Percentiles rank a stretch among this genome's conserved stretches.
These are phyloP conservation scores for Malassezia sp. DNA, from an alignment of 1,284 basidiomycete species.

Conservation along the genomic window DNA sequence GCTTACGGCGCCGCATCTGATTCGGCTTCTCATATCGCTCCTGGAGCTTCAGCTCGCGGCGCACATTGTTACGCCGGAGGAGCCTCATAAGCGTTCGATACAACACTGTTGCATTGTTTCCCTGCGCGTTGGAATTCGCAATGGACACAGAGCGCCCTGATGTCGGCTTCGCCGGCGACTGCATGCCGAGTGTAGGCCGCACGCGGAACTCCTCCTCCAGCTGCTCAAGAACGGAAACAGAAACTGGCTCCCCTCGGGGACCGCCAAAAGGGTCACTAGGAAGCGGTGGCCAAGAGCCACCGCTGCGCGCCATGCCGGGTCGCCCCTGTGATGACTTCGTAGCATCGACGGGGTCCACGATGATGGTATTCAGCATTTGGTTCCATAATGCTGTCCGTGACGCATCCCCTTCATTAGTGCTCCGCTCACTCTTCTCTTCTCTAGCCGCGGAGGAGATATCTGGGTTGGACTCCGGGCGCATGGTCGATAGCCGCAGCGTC, in stretches of 20 bases:
- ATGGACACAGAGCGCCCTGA: conserved; percentile 12
- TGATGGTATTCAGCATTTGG: conserved; percentile 18
- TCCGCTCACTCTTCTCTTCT: neutral
- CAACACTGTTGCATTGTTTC: conserved; percentile 6
- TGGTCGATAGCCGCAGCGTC: too few relatives aligned
- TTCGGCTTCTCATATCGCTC: conserved; percentile 45
- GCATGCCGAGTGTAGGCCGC: conserved; percentile 6
- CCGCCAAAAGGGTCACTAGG: too few relatives aligned
- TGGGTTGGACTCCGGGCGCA: too few relatives aligned
- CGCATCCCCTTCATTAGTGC: neutral
- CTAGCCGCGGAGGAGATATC: neutral
- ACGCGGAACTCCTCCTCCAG: conserved; percentile 14
- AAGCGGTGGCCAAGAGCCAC: too few relatives aligned
- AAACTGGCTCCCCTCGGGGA: too few relatives aligned
- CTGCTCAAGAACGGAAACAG: conserved; percentile 4
- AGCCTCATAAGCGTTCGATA: conserved; percentile 12
- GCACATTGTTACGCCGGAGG: conserved; percentile 28
- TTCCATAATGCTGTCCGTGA: conserved; percentile 15
- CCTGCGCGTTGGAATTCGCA: neutral
- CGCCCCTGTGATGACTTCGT: too few relatives aligned
- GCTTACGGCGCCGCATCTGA: conserved; percentile 36
- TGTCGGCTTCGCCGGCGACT: conserved; percentile 9
- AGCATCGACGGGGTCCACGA: conserved; percentile 11
- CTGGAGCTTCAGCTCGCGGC: conserved; percentile 32
- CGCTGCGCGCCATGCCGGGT: neutral